phyloP scores from a whole-genome alignment of 768 basidiomycete species.

The Piloderma croceum region DNA sequence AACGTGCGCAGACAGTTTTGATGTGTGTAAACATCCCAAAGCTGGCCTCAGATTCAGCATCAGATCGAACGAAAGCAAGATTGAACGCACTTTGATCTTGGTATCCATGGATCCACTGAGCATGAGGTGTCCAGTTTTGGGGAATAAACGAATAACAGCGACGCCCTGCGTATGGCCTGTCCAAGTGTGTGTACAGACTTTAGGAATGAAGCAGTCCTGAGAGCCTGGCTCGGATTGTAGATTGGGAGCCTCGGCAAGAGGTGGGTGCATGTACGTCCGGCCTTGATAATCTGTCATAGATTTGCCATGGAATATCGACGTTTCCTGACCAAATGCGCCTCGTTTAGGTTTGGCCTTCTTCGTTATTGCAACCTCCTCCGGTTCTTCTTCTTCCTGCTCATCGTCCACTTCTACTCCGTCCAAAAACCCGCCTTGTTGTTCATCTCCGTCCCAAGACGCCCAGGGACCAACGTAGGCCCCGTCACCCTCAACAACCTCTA shows the following conservation, averaged over 20 bases:
- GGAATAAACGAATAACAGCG: slow-evolving; percentile 89
- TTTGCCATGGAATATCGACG: slow-evolving; percentile 95
- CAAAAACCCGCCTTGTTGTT: slow-evolving; percentile 36
- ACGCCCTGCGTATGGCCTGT: slow-evolving; percentile 97
- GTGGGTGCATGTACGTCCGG: slow-evolving; percentile 95
- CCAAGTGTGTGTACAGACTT: slow-evolving; percentile 95
- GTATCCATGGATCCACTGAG: slow-evolving; percentile 97
- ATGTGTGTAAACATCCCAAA: slow-evolving; percentile 97
- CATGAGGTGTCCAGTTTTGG: slow-evolving; percentile 86
- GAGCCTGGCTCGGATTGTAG: slow-evolving; percentile 74
- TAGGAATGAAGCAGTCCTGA: slow-evolving; percentile 91
- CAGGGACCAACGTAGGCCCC: slow-evolving; percentile 92
- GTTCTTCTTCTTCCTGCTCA: slow-evolving; percentile 57
- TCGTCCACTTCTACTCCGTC: slow-evolving; percentile 56
- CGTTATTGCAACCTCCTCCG: slow-evolving; percentile 49
- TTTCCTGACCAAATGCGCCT: slow-evolving; percentile 80
- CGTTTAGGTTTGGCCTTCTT: slow-evolving; percentile 79
- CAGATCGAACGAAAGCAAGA: neutral
- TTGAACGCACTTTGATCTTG: slow-evolving; percentile 78
- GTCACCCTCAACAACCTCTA: slow-evolving; percentile 85
- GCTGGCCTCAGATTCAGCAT: slow-evolving; percentile 37
- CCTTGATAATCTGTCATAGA: slow-evolving; percentile 96
- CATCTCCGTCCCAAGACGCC: slow-evolving; percentile 71
- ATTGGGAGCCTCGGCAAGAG: slow-evolving; percentile 81
- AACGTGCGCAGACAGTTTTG: slow-evolving; percentile 96